phyloP scores from a whole-genome alignment of 345 rosid species.

The Eucalyptus sp. region DNA sequence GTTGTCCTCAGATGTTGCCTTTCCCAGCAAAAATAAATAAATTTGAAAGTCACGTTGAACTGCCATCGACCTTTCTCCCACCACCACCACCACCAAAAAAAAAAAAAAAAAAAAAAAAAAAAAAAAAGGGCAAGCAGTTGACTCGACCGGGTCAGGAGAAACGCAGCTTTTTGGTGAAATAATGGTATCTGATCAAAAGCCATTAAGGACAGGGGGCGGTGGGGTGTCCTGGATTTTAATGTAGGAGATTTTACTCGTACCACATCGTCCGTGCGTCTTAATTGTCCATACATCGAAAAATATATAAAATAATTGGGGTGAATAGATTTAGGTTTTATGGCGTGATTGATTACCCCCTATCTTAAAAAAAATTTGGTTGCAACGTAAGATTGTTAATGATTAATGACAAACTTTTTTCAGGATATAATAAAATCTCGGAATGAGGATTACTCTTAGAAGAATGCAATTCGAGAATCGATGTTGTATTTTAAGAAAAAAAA shows the following conservation, averaged over 20 bases:
- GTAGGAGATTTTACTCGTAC: background rate
- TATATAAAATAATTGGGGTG: background rate
- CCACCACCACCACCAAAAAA: background rate
- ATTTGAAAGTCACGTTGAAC: background rate
- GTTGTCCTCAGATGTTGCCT: conserved; percentile 1
- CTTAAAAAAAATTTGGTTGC: no score
- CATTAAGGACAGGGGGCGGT: background rate
- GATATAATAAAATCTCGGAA: no score
- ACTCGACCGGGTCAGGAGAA: background rate
- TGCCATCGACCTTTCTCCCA: background rate
- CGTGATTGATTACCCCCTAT: no score
- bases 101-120: background rate
- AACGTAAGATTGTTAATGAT: no score
- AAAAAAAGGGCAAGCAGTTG: background rate
- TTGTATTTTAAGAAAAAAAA: no score
- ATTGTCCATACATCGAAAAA: background rate
- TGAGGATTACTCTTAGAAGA: no score
- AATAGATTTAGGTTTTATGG: no score
- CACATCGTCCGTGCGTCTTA: background rate
- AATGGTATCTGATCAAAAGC: background rate
- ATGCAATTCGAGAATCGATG: no score
- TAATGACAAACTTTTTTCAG: no score
- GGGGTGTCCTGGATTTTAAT: background rate
- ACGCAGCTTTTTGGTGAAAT: background rate
- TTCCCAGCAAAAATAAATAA: background rate